A percentile compares a stretch with the other conserved stretches of the same genome.
Evolutionary conservation across 192 early-diverging fungal species (phyloP).

Genomic region (Backusella morwellensis): DNA sequence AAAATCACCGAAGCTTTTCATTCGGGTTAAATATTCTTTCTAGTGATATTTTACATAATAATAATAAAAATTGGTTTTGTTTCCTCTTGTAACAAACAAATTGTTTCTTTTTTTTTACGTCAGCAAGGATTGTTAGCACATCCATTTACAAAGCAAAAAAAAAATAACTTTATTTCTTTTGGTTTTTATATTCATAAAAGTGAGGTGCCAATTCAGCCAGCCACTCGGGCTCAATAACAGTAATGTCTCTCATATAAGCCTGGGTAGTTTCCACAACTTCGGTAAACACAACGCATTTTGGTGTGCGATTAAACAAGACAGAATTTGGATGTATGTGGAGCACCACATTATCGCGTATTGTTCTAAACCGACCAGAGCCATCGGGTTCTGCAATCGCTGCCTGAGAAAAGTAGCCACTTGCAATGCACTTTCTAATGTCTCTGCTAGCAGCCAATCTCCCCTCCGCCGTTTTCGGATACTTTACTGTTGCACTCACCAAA

Average conservation of each 20-base stretch:
- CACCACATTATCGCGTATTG: conserved; percentile 60
- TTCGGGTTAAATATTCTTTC: too few relatives aligned
- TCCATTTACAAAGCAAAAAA: too few relatives aligned
- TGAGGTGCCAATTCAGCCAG: conserved; percentile 93
- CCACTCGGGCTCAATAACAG: conserved; percentile 91
- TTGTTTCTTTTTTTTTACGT: too few relatives aligned
- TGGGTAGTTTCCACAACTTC: conserved; percentile 94
- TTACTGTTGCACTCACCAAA: conserved; percentile 24
- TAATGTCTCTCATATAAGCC: conserved; percentile 95
- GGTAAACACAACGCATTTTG: conserved; percentile 95
- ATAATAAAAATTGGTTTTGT: too few relatives aligned
- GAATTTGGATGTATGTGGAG: conserved; percentile 87
- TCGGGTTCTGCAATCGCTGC: conserved; percentile 66
- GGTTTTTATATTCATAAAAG: conserved; percentile 58
- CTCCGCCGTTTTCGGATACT: conserved; percentile 37
- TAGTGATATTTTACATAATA: too few relatives aligned
- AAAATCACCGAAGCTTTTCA: too few relatives aligned
- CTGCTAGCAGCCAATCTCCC: conserved; percentile 41
- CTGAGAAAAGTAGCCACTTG: conserved; percentile 74
- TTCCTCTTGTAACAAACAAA: too few relatives aligned
- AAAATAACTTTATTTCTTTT: not conserved
- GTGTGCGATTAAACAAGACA: conserved; percentile 84
- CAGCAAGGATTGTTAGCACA: too few relatives aligned
- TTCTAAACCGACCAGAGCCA: conserved; percentile 58
- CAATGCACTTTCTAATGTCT: conserved; percentile 66